Conservation (phyloP, 1,284 basidiomycete species). For the Leccinum discolor region DNA sequence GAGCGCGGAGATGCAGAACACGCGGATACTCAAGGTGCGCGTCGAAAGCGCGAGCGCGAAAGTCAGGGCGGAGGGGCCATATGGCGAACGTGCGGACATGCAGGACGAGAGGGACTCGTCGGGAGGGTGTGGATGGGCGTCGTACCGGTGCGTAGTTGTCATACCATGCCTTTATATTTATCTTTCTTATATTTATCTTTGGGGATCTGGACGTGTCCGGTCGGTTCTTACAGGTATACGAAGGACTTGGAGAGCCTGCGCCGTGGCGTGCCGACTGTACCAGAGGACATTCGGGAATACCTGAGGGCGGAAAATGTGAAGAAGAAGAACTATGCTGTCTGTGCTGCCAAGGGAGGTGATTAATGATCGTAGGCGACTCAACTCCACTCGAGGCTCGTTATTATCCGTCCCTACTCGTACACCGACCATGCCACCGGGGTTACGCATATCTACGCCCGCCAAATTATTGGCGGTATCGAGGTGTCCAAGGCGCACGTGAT, state of each 20-base stretch:
- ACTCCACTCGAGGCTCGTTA: too few relatives aligned
- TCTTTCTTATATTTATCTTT: not conserved
- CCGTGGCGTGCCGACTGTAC: slow-evolving; percentile 14
- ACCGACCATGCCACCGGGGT: too few relatives aligned
- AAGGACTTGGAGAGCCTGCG: slow-evolving; percentile 27
- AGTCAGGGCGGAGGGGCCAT: slow-evolving; percentile 22
- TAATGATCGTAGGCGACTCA: not conserved
- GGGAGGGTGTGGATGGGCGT: slow-evolving; percentile 26
- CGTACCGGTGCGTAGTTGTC: slow-evolving; percentile 18
- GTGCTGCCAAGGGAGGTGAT: slow-evolving; percentile 15
- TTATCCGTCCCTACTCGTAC: too few relatives aligned
- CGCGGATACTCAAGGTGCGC: slow-evolving; percentile 24
- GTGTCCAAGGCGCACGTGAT: too few relatives aligned
- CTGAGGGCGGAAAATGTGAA: slow-evolving; percentile 23
- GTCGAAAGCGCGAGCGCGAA: slow-evolving; percentile 26
- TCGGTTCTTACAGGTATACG: slow-evolving; percentile 18
- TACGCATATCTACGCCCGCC: too few relatives aligned
- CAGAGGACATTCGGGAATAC: slow-evolving; percentile 22
- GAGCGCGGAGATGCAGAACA: slow-evolving; percentile 23
- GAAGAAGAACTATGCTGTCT: slow-evolving; percentile 22
- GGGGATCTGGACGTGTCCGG: not conserved
- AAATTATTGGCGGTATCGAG: too few relatives aligned
- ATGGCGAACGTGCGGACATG: slow-evolving; percentile 23
- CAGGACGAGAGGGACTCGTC: slow-evolving; percentile 13
- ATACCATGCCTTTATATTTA: not conserved